Evolutionary conservation across 139 green algal species (phyloP), one percentile per base, ranked within the genome.

Genomic region (Coccomyxa sp.): DNA sequence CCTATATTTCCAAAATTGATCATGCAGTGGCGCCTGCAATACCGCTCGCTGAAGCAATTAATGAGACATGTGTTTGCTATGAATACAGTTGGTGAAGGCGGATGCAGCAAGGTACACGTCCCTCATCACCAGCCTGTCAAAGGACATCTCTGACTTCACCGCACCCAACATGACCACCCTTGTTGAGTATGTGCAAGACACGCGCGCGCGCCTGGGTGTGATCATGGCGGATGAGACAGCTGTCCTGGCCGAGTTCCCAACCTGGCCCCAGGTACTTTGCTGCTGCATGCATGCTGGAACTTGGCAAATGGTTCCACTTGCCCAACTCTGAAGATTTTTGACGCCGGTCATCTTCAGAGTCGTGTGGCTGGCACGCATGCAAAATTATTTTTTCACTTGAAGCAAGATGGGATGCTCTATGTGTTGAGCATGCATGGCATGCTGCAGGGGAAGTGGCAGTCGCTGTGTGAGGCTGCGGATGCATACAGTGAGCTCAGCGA

Each of bases 381-480:
- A 28, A 71, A 21, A 11, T 21, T 9, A 9, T 9, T 9, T 14
- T 21, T 4, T 71, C 18, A 28, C 63, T 71, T 14, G 9, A 71
- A 28, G 63, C 10, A 9, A 71, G 1, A 71, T 21, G 18, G 18
- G 63, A 25, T 71, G 21, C 7, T 71, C 1, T 9, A 71, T 71
- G 63, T 71, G 38, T 51, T 51, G 38, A 51, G 38, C 38, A 3
- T 51, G 38, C 38, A 51, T 71, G 63, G 1, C 1, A 14, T 25
- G 63, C 21, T 68, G 57, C 78, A 58, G 78, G 27, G 3, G 21
- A 51, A 17, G 25, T 82, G 25, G 16, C 63, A 86, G 58, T 45
- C 71, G 10, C 67, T 86, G 32, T 27, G 82, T 25, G 82, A 86
- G 15, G 82, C 82, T 66, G 82, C 77, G 21, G 77, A 31, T 13